Evolutionary conservation across 2,329 filamentous ascomycete species (phyloP).

Genomic region (Xylariaceae sp.): DNA sequence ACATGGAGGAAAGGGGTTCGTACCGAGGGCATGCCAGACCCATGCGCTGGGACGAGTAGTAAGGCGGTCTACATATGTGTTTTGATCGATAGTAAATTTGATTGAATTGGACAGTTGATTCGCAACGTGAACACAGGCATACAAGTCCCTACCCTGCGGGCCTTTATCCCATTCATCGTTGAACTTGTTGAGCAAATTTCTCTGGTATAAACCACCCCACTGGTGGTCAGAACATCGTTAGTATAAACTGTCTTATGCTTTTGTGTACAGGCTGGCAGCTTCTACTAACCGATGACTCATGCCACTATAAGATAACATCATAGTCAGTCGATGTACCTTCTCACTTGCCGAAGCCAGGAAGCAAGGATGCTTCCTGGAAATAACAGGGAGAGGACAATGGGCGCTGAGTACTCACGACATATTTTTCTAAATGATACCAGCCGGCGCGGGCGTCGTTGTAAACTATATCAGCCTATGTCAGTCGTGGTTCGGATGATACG

Average conservation of each 20-base stretch:
- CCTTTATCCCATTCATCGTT: background rate
- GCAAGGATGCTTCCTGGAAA: background rate
- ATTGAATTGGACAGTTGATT: background rate
- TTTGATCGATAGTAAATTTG: background rate
- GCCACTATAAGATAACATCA: constrained; percentile 1
- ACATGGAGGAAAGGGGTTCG: background rate
- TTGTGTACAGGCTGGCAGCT: background rate
- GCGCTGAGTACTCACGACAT: background rate
- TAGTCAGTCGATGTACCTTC: background rate
- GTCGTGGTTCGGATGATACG: background rate
- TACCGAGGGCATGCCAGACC: constrained; percentile 9
- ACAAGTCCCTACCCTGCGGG: background rate
- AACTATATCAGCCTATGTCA: background rate
- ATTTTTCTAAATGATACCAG: background rate
- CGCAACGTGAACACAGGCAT: background rate
- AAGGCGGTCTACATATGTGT: background rate
- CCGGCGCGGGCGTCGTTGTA: background rate
- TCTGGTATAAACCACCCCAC: background rate
- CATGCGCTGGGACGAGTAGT: background rate
- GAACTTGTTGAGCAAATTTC: background rate
- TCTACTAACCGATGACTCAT: background rate
- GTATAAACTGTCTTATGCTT: background rate
- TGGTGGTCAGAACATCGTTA: background rate
- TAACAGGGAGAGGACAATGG: too few species aligned
- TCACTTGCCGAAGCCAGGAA: background rate